phyloP scores from a whole-genome alignment of 2,329 filamentous ascomycete species.

The Ramichloridium luteum region DNA sequence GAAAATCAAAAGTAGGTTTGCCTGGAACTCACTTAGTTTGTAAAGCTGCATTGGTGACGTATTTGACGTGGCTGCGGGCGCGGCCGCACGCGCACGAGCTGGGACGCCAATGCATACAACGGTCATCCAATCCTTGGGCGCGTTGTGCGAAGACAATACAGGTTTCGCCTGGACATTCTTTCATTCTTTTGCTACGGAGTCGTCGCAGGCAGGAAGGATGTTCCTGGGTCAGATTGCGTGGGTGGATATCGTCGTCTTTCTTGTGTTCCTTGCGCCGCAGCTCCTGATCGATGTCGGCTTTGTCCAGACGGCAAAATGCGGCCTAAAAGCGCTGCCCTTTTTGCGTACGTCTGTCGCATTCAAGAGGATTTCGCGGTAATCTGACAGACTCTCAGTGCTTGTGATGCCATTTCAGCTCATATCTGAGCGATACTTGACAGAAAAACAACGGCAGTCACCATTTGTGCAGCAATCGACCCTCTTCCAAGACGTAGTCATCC shows the following conservation, averaged over 20 bases:
- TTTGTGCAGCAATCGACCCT: conserved; percentile 58
- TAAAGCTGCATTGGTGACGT: too few species aligned
- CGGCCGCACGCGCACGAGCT: too few species aligned
- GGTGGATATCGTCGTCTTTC: conserved; percentile 62
- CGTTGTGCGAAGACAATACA: too few species aligned
- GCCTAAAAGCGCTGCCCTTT: conserved; percentile 54
- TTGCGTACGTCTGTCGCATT: conserved; percentile 40
- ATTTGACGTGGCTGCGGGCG: too few species aligned
- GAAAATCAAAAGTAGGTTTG: too few species aligned
- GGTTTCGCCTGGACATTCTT: too few species aligned
- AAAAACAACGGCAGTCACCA: conserved; percentile 36
- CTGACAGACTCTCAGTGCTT: conserved; percentile 35
- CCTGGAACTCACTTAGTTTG: too few species aligned
- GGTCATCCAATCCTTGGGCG: too few species aligned
- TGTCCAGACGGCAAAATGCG: conserved; percentile 45
- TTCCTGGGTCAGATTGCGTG: conserved; percentile 63
- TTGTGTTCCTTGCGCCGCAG: conserved; percentile 58
- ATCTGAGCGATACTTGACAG: conserved; percentile 43
- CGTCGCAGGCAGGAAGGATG: too few species aligned
- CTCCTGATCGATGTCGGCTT: conserved; percentile 56
- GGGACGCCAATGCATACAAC: too few species aligned
- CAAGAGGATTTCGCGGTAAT: neutral
- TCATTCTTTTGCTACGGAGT: conserved; percentile 4
- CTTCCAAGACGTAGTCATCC: conserved; percentile 67
- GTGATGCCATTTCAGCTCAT: conserved; percentile 48